These are phyloP conservation scores for Lasiodiplodia theobromae DNA, from an alignment of 2,329 filamentous ascomycete species.

Conservation along the genomic window DNA sequence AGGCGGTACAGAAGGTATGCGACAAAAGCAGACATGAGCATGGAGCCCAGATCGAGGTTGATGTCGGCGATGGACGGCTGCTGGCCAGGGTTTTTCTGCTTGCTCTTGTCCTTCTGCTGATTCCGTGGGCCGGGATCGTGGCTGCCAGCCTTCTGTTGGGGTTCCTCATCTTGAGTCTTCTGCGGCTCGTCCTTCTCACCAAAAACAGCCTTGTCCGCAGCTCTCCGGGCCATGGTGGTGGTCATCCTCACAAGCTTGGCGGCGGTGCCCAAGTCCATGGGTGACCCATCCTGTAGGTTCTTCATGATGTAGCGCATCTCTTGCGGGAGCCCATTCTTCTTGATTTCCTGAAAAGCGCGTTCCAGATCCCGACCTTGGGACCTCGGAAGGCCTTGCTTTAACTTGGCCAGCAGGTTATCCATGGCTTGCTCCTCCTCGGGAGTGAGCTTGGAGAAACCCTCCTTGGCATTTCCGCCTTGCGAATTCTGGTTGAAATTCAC, in stretches of 20 bases:
- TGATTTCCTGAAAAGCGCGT: slow-evolving; percentile 67
- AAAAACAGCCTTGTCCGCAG: slow-evolving; percentile 49
- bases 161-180: slow-evolving; percentile 40
- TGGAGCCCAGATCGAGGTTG: slow-evolving; percentile 63
- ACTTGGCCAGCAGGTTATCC: slow-evolving; percentile 61
- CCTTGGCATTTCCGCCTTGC: slow-evolving; percentile 41
- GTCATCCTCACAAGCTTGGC: slow-evolving; percentile 67
- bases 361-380: slow-evolving; percentile 67
- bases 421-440: slow-evolving; percentile 65
- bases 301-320: slow-evolving; percentile 69
- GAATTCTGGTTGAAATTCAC: slow-evolving; percentile 7
- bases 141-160: slow-evolving; percentile 53
- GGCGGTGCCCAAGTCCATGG: slow-evolving; percentile 61
- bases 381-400: slow-evolving; percentile 67
- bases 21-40: slow-evolving; percentile 65
- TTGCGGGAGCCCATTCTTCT: slow-evolving; percentile 71
- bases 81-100: slow-evolving; percentile 31
- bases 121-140: slow-evolving; percentile 53
- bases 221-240: slow-evolving; percentile 62
- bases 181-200: slow-evolving; percentile 36
- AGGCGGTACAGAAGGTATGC: slow-evolving; percentile 69
- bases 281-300: slow-evolving; percentile 57
- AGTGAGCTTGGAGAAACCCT: slow-evolving; percentile 55
- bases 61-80: slow-evolving; percentile 49
- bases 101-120: slow-evolving; percentile 35